These are phyloP conservation scores for Trifolium fragiferum DNA, from an alignment of 306 rosid species.

Conservation along the genomic window DNA sequence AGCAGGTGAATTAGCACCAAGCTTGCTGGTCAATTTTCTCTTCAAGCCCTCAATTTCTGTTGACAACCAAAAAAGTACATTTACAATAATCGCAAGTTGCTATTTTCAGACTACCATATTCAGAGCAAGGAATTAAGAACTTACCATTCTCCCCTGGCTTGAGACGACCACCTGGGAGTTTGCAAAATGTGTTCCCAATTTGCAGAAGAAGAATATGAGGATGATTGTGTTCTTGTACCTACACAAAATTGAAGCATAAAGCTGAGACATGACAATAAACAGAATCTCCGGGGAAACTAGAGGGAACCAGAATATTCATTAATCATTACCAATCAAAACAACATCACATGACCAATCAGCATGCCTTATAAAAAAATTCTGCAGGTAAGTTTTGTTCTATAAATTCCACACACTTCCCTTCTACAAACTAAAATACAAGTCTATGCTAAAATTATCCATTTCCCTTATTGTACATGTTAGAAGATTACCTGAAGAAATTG, in stretches of 20 bases:
- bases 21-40: conserved; percentile 97
- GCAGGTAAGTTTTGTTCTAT: neutral
- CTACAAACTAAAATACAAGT: neutral
- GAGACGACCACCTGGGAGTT: conserved; percentile 98
- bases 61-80: conserved; percentile 10
- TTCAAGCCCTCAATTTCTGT: conserved; percentile 93
- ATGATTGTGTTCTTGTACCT: conserved; percentile 99
- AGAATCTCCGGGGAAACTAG: neutral
- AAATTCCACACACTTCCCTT: neutral
- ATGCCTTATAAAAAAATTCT: neutral
- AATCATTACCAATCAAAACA: conserved; percentile 15
- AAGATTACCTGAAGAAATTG: neutral
- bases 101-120: conserved; percentile 22
- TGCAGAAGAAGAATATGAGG: conserved; percentile 98
- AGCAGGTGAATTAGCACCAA: conserved; percentile 80
- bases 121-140: conserved; percentile 23
- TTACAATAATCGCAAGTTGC: conserved; percentile 20
- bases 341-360: neutral
- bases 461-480: neutral
- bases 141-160: conserved; percentile 99
- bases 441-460: neutral
- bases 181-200: conserved; percentile 98
- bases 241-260: conserved; percentile 41
- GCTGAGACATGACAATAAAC: conserved; percentile 30
- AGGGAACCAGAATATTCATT: neutral